Evolutionary conservation across 305 asterid species (phyloP), one percentile per base, ranked within the genome.

Genomic region (Fraxinus sp.): DNA sequence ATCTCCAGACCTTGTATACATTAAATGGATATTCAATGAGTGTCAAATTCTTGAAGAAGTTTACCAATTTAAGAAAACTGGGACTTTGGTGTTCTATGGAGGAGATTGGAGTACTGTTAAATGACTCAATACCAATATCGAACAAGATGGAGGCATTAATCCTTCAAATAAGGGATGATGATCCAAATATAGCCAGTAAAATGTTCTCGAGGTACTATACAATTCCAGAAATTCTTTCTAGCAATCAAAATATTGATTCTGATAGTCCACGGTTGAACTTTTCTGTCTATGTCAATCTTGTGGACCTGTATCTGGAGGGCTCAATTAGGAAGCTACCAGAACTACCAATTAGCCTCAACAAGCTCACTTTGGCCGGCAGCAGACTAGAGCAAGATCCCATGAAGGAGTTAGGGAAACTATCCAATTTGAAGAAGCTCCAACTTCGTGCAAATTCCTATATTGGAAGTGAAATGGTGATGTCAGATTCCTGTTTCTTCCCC

Each of bases 281-380:
- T 72, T 72, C 77, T 72, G 77, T 32, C 77, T 72, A 72, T 72
- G 44, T 26, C 9, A 72, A 72, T 72, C 77, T 72, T 33, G 44
- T 72, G 39, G 14, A 72, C 77, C 22, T 72, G 18, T 72, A 33
- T 32, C 49, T 72, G 14, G 49, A 33, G 46, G 77, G 77, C 6
- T 35, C 49, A 32, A 14, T 72, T 72, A 26, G 10, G 44, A 35
- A 30, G 39, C 46, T 72, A 30, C 77, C 77, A 33, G 77, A 72
- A 16, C 46, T 72, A 72, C 77, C 77, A 72, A 10, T 24, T 24
- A 64, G 77, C 77, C 41, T 72, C 26, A 72, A 32, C 44, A 33
- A 72, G 24, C 77, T 72, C 7, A 16, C 77, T 33, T 16, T 72
- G 46, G 44, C n/a, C 9, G n/a, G 44, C 39, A 72, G 41, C 28